These are phyloP conservation scores for Malus sylvestris DNA, from an alignment of 306 rosid genomes.

Conservation along the genomic window DNA sequence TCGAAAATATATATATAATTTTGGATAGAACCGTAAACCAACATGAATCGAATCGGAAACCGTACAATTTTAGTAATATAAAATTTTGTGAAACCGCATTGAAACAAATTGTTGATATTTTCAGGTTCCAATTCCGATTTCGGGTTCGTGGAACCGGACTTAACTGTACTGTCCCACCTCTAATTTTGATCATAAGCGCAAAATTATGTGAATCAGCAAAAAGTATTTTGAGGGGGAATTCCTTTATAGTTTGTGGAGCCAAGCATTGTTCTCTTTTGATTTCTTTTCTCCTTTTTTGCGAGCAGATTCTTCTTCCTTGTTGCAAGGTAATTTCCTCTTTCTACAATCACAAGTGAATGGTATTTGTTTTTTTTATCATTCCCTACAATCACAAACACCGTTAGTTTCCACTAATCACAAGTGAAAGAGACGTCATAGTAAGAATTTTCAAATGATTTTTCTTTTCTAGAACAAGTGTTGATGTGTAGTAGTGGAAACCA, in stretches of 20 bases:
- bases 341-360: background rate
- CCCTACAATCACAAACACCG: too few relatives aligned
- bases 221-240: background rate
- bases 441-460: background rate
- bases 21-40: too few relatives aligned
- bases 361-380: too few relatives aligned
- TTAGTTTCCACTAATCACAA: too few relatives aligned
- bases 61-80: too few relatives aligned
- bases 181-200: fast-evolving
- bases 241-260: background rate
- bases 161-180: too few relatives aligned
- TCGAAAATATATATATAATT: too few relatives aligned
- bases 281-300: background rate
- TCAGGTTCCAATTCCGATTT: fast-evolving
- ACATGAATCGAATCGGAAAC: too few relatives aligned
- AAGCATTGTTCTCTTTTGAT: background rate
- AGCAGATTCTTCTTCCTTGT: background rate
- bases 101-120: too few relatives aligned
- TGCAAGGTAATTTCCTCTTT: background rate
- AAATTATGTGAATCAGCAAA: too few relatives aligned
- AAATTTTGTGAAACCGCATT: too few relatives aligned
- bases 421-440: background rate
- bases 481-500: background rate
- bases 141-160: too few relatives aligned
- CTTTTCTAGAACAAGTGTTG: background rate